These are phyloP conservation scores for Zymoseptoria pseudotritici DNA, from an alignment of 2,329 filamentous ascomycete species.

Conservation along the genomic window DNA sequence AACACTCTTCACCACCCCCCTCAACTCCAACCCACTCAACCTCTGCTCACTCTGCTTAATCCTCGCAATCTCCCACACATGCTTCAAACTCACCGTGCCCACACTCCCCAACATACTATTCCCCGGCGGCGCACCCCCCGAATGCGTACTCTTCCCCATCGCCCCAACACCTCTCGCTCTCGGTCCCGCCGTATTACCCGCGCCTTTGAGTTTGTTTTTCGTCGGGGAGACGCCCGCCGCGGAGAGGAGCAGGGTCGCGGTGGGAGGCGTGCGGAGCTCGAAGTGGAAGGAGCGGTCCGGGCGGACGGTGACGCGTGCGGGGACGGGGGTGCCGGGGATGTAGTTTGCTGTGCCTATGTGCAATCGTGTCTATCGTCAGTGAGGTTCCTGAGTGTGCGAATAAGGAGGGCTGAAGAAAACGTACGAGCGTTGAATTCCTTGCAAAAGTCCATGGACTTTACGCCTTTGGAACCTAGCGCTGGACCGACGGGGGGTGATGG, in stretches of 20 bases:
- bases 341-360: slow-evolving; percentile 70
- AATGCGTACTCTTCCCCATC: slow-evolving; percentile 29
- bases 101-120: slow-evolving; percentile 69
- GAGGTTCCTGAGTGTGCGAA: neutral
- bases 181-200: slow-evolving; percentile 47
- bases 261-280: slow-evolving; percentile 84
- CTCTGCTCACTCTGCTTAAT: slow-evolving; percentile 62
- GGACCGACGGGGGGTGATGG: slow-evolving; percentile 95
- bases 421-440: slow-evolving; percentile 20
- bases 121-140: slow-evolving; percentile 19
- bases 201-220: slow-evolving; percentile 69
- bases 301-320: slow-evolving; percentile 82
- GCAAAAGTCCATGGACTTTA: slow-evolving; percentile 69
- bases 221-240: slow-evolving; percentile 70
- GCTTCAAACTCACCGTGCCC: slow-evolving; percentile 86
- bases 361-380: neutral
- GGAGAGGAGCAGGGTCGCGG: slow-evolving; percentile 78
- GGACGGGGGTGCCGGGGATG: slow-evolving; percentile 73
- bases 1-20: slow-evolving; percentile 72
- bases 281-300: slow-evolving; percentile 91
- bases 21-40: slow-evolving; percentile 64
- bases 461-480: slow-evolving; percentile 90
- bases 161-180: slow-evolving; percentile 30
- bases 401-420: neutral
- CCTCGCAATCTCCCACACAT: slow-evolving; percentile 94